Conservation (phyloP, 2,329 filamentous ascomycete genomes). For the Diaporthe sp. region DNA sequence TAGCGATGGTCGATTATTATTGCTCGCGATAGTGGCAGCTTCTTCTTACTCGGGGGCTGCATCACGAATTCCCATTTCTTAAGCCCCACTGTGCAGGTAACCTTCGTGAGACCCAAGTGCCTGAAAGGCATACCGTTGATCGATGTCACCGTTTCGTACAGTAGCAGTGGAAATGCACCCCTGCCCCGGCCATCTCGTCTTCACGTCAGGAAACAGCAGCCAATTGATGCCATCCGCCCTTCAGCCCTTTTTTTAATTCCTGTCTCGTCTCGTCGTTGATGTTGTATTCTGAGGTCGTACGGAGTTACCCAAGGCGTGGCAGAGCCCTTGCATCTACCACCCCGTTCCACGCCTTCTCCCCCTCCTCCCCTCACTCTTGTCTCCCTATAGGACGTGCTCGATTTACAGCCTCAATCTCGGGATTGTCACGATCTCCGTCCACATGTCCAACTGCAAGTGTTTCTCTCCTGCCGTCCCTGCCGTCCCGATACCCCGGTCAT, state of each 20-base stretch:
- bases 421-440: constrained; percentile 22
- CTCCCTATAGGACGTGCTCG: not conserved
- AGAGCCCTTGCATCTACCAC: not conserved
- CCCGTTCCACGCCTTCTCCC: not conserved
- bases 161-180: not conserved
- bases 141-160: constrained; percentile 25
- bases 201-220: not conserved
- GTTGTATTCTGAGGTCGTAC: not conserved
- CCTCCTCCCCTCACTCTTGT: not conserved
- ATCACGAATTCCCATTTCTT: not conserved
- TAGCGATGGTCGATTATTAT: not conserved
- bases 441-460: too few species aligned
- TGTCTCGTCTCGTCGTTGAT: not conserved
- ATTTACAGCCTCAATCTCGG: constrained; percentile 19
- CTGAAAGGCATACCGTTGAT: not conserved
- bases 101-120: not conserved
- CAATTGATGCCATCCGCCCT: constrained; percentile 2
- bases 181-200: not conserved
- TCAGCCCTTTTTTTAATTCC: not conserved
- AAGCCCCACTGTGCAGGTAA: not conserved
- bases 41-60: not conserved
- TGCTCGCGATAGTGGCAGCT: not conserved
- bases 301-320: constrained; percentile 16
- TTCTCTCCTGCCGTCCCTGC: not conserved
- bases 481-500: not conserved